Conservation (phyloP, 2,329 filamentous ascomycete genomes). For the Dendrostoma leiphaemia region DNA sequence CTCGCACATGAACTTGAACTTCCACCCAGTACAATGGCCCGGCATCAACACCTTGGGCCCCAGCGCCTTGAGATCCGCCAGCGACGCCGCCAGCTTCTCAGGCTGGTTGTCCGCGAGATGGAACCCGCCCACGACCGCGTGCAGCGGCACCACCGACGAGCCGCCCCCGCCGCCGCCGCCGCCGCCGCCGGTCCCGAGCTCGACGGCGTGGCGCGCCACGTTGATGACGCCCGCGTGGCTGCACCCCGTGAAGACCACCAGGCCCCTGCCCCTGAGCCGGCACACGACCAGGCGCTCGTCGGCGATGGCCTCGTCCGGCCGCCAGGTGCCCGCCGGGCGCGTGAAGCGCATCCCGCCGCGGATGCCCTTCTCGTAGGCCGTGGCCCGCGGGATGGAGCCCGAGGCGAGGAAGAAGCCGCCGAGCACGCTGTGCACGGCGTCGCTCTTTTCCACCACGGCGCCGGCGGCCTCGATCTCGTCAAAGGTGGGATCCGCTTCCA, state of each 20-base stretch:
- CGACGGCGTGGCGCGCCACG: constrained; percentile 42
- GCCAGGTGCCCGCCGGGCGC: constrained; percentile 38
- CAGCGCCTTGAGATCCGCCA: constrained; percentile 46
- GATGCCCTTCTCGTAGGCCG: constrained; percentile 47
- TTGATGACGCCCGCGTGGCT: constrained; percentile 56
- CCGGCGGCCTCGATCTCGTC: constrained; percentile 43
- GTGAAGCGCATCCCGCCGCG: constrained; percentile 43
- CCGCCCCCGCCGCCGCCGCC: constrained; percentile 49
- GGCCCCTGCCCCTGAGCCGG: constrained; percentile 49
- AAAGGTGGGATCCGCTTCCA: constrained; percentile 52
- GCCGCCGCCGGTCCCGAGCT: constrained; percentile 32
- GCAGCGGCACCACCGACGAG: constrained; percentile 33
- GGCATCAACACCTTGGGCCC: constrained; percentile 49
- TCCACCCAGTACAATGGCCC: constrained; percentile 56
- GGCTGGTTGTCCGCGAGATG: constrained; percentile 48
- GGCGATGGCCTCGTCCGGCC: constrained; percentile 44
- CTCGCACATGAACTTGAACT: constrained; percentile 52
- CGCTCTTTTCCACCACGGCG: constrained; percentile 35
- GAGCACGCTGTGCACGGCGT: constrained; percentile 42
- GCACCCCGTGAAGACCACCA: constrained; percentile 56
- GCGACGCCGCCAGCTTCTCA: constrained; percentile 40
- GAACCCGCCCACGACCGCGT: constrained; percentile 52
- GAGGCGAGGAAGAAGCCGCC: constrained; percentile 52
- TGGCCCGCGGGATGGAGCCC: constrained; percentile 49
- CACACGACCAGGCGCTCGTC: constrained; percentile 55